A percentile compares a stretch with the other conserved stretches of the same genome.
phyloP scores from a whole-genome alignment of 352 stramenopile species.

The Globisporangium mamillatum region DNA sequence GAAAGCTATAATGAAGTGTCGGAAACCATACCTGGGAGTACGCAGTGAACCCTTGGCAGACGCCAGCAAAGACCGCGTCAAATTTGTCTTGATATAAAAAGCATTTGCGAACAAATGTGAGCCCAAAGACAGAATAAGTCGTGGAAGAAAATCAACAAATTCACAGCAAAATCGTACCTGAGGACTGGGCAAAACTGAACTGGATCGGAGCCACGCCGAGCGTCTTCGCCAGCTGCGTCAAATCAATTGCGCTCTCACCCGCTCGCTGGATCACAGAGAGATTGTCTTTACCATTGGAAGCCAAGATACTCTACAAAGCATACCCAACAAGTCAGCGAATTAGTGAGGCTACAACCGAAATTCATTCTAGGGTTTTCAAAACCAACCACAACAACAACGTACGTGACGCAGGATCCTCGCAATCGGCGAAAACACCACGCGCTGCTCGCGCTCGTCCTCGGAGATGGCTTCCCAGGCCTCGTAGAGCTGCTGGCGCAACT shows the following conservation, averaged over 20 bases:
- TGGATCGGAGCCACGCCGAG: conserved; percentile 45
- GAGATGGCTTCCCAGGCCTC: conserved; percentile 48
- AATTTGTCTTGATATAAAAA: conserved; percentile 29
- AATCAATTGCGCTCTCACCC: conserved; percentile 34
- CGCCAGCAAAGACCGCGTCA: conserved; percentile 40
- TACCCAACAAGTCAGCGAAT: background rate
- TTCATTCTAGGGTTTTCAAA: background rate
- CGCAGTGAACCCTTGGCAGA: conserved; percentile 65
- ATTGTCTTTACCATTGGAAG: conserved; percentile 35
- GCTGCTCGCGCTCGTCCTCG: conserved; percentile 24
- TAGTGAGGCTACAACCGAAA: background rate
- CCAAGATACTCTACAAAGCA: conserved; percentile 52
- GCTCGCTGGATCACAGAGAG: conserved; percentile 21
- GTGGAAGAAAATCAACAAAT: background rate
- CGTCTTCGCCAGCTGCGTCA: conserved; percentile 33
- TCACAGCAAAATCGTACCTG: conserved; percentile 15
- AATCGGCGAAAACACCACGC: conserved; percentile 41
- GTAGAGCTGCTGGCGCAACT: conserved; percentile 56
- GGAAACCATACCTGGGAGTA: conserved; percentile 35
- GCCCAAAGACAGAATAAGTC: background rate
- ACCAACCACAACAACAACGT: conserved; percentile 7
- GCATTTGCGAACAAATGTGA: background rate
- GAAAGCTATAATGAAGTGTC: no score
- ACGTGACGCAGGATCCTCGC: conserved; percentile 61
- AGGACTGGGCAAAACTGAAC: conserved; percentile 50